Evolutionary conservation across 1,139 yeast species (phyloP).

Genomic region (Zygosaccharomyces pseudobailii): DNA sequence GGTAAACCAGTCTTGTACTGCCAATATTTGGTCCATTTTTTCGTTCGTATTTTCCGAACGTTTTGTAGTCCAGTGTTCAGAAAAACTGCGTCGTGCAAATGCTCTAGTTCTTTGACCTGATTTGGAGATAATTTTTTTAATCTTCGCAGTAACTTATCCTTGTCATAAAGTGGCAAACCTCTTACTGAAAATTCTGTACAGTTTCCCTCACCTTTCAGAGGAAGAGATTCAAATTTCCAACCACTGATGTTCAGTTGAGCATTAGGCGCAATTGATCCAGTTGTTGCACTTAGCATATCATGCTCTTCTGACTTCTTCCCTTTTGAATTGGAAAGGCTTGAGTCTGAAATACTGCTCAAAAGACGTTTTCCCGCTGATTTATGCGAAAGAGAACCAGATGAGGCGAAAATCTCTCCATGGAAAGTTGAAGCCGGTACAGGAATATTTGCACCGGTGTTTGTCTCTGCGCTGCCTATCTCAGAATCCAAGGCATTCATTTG

Average conservation of each 20-base stretch:
- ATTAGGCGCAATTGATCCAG: constrained; percentile 7
- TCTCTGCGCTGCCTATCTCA: constrained; percentile 21
- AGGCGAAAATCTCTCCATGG: neutral
- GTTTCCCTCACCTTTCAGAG: constrained; percentile 11
- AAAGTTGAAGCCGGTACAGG: constrained; percentile 4
- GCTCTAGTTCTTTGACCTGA: constrained; percentile 35
- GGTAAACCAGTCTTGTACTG: constrained; percentile 37
- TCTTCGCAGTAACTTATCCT: constrained; percentile 17
- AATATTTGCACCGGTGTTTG: neutral
- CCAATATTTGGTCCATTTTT: constrained; percentile 39
- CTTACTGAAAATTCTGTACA: constrained; percentile 22
- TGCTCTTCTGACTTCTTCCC: constrained; percentile 14
- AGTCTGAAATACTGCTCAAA: constrained; percentile 22
- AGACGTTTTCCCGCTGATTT: constrained; percentile 19
- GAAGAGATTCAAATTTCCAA: constrained; percentile 34
- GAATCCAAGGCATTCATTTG: constrained; percentile 32
- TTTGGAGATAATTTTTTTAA: constrained; percentile 26
- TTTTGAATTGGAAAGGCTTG: constrained; percentile 8
- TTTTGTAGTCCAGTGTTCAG: constrained; percentile 33
- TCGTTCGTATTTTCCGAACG: constrained; percentile 30
- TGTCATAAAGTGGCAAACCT: constrained; percentile 36
- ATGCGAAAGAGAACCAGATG: constrained; percentile 14
- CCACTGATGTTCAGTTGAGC: constrained; percentile 28
- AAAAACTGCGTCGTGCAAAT: constrained; percentile 36
- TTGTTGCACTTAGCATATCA: constrained; percentile 7